Conservation (phyloP, 768 basidiomycete genomes). For the Hygrophoropsis aurantiaca region DNA sequence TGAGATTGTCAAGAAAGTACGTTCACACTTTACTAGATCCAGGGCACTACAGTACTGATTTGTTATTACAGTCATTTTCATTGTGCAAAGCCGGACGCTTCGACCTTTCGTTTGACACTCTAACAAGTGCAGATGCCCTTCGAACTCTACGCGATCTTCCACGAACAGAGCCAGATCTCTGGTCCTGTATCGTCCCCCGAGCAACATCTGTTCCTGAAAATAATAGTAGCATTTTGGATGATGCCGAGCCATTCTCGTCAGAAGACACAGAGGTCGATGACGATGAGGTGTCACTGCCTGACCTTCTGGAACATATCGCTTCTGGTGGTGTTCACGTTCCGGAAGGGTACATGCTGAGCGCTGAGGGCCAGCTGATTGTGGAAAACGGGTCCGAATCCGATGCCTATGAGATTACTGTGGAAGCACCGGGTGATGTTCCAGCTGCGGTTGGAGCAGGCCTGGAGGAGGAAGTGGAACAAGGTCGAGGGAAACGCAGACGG, state of each 20-base stretch:
- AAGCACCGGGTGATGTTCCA: too few relatives aligned
- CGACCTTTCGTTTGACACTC: background rate
- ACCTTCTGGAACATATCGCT: background rate
- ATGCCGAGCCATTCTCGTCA: background rate
- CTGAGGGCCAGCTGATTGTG: background rate
- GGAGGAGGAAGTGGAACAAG: too few relatives aligned
- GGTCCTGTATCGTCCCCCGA: background rate
- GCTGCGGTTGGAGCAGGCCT: too few relatives aligned
- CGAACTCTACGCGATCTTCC: background rate
- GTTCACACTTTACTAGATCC: background rate
- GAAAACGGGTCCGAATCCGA: background rate
- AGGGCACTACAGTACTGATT: background rate
- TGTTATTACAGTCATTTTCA: conserved; percentile 10
- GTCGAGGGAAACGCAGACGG: too few relatives aligned
- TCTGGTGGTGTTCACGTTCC: background rate
- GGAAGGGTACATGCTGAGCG: background rate
- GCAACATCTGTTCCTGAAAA: background rate
- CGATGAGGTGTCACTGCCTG: background rate
- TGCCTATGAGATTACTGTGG: too few relatives aligned
- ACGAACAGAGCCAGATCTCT: background rate
- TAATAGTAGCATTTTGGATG: background rate
- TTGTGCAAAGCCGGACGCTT: conserved; percentile 13
- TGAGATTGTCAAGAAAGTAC: conserved; percentile 30
- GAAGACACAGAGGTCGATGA: background rate
- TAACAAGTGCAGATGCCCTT: background rate